Percentiles rank a stretch among this genome's conserved stretches.
phyloP scores from a whole-genome alignment of 2,329 filamentous ascomycete genomes.

The Phialophora macrospora region DNA sequence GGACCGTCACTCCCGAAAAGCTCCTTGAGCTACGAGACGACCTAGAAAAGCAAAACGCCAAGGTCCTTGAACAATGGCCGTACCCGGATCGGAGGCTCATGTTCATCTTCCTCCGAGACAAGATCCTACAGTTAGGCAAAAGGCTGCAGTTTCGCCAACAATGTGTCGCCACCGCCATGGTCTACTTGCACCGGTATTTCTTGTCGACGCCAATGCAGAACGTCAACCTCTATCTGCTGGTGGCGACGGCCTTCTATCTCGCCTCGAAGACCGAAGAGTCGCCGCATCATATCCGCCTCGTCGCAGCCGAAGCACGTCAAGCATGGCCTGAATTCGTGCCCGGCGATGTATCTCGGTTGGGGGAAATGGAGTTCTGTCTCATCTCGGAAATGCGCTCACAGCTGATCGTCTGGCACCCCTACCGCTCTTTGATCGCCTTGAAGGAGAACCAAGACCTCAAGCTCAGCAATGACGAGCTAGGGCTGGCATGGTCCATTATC shows the following conservation, averaged over 20 bases:
- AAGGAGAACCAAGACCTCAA: slow-evolving; percentile 60
- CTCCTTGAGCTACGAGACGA: slow-evolving; percentile 75
- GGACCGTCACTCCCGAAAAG: slow-evolving; percentile 86
- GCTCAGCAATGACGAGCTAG: slow-evolving; percentile 76
- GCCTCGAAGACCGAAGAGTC: slow-evolving; percentile 98
- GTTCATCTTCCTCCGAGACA: slow-evolving; percentile 89
- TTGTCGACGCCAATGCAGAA: slow-evolving; percentile 85
- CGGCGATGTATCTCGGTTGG: slow-evolving; percentile 79
- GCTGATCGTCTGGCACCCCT: slow-evolving; percentile 88
- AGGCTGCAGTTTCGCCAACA: slow-evolving; percentile 86
- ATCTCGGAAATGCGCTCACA: slow-evolving; percentile 91
- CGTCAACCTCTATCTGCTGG: slow-evolving; percentile 90
- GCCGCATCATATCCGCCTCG: slow-evolving; percentile 90
- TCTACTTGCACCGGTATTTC: slow-evolving; percentile 95
- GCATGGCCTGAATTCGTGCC: slow-evolving; percentile 81
- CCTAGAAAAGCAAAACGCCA: slow-evolving; percentile 74
- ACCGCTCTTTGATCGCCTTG: slow-evolving; percentile 76
- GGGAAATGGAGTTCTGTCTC: slow-evolving; percentile 90
- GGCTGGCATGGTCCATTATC: slow-evolving; percentile 78
- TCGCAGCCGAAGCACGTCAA: slow-evolving; percentile 82
- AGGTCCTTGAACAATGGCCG: slow-evolving; percentile 75
- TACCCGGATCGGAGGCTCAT: slow-evolving; percentile 81
- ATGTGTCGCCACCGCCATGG: slow-evolving; percentile 87
- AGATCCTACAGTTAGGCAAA: slow-evolving; percentile 81
- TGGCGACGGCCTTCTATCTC: slow-evolving; percentile 91